Evolutionary conservation across 768 basidiomycete species (phyloP).

Genomic region (Panellus pusillus): DNA sequence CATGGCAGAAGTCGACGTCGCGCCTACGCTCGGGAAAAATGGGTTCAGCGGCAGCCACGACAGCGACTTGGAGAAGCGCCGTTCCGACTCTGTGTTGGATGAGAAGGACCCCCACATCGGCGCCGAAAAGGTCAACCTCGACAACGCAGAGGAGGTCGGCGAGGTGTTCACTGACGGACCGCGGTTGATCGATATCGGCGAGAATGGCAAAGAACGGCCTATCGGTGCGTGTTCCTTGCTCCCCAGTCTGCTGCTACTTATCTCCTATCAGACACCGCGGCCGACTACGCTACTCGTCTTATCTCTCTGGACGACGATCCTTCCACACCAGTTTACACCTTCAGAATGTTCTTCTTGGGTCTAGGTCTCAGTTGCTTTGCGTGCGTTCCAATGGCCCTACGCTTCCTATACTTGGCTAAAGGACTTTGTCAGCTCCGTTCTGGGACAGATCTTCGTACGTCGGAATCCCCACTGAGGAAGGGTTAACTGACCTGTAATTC

Average conservation of each 20-base stretch:
- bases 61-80: conserved; percentile 9
- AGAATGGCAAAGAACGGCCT: conserved; percentile 39
- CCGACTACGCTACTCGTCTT: conserved; percentile 38
- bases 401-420: background rate
- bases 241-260: background rate
- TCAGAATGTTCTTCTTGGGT: conserved; percentile 46
- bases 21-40: conserved; percentile 12
- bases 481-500: conserved; percentile 22
- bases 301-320: conserved; percentile 43
- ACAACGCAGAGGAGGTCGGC: conserved; percentile 20
- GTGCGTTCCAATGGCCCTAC: background rate
- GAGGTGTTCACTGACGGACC: conserved; percentile 29
- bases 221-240: conserved; percentile 27
- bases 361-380: conserved; percentile 46
- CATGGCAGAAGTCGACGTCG: conserved; percentile 16
- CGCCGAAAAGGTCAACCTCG: conserved; percentile 14
- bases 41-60: conserved; percentile 1
- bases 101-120: conserved; percentile 8
- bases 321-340: conserved; percentile 38
- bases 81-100: conserved; percentile 10
- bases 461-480: background rate
- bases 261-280: conserved; percentile 26
- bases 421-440: conserved; percentile 20
- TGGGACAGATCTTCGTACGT: conserved; percentile 38
- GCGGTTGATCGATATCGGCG: conserved; percentile 35